Base-by-base conservation (phyloP, 2,329 filamentous ascomycete genomes). In the Helicocarpus griseus region DNA sequence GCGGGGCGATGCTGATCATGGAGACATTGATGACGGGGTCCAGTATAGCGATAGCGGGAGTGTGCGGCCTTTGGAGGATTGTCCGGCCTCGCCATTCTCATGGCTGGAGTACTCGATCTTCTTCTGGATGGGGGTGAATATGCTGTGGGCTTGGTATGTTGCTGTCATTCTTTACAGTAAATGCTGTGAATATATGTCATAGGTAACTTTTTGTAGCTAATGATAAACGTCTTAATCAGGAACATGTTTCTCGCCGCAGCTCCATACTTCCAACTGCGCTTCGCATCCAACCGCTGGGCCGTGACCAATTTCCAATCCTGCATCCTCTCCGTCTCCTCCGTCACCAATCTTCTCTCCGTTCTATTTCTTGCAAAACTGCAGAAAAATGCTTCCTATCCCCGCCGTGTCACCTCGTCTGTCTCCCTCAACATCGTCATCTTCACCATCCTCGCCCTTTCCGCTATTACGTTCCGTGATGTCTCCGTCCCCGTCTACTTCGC, bases 201-300 rank as follows among this genome's bases (percentile, higher is more conserved):
- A 45, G 17, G 26, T 19, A 17, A 31, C 28, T n/a, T 19, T 2
- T 17, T 13, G 13, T 29, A 49, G 19, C 47, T 44, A 50, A 50
- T 26, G 26, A 31, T 31, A n/a, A 35, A 35, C 39, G 3, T 4
- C n/a, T n/a, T n/a, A n/a, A n/a, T 5, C 22, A 91, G 89, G 89
- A 97, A 97, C 74, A 96, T 96, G 91, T 96, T 97, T 69, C 81
- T 97, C 60, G 91, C 93, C 43, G 89, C 91, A 7, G 88, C 89
- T 1, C 89, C 91, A 4, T 97, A 97, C 74, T 96, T 97, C 71
- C 83, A 90, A 63, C 77, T 76, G 47, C 88, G 91, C 59, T 95
- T 97, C 68, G 73, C 78, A 43, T 76, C 77, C 54, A 81, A 84
- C 64, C 72, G 80, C 50, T 86, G 82, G 77, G 83, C 94, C 52